Evolutionary conservation across 2,329 filamentous ascomycete genomes (phyloP).

Genomic region (Cytospora schulzeri): DNA sequence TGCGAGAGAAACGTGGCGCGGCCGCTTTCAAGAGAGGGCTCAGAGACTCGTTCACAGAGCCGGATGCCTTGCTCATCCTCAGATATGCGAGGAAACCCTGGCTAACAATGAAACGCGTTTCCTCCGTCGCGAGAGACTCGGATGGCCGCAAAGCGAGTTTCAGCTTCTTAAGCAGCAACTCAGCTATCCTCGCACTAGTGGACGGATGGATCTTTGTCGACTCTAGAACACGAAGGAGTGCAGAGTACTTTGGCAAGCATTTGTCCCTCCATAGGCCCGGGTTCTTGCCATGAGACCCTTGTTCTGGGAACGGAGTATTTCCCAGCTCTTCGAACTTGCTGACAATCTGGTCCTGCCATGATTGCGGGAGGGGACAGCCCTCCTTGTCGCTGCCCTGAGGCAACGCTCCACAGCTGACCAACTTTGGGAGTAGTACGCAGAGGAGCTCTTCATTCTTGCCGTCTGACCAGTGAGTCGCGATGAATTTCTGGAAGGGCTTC

Average conservation of each 20-base stretch:
- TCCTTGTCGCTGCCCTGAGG: constrained; percentile 55
- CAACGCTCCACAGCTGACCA: constrained; percentile 60
- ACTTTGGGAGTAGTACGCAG: constrained; percentile 67
- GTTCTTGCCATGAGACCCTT: constrained; percentile 63
- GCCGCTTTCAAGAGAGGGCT: constrained; percentile 67
- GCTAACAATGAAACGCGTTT: constrained; percentile 73
- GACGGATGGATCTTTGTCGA: constrained; percentile 66
- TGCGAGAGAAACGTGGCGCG: constrained; percentile 66
- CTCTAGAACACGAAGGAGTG: constrained; percentile 64
- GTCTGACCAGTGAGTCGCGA: constrained; percentile 73
- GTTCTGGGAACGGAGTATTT: constrained; percentile 65
- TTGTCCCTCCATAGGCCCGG: constrained; percentile 63
- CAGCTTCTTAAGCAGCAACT: constrained; percentile 66
- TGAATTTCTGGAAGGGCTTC: constrained; percentile 81
- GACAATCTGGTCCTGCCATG: constrained; percentile 74
- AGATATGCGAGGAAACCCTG: constrained; percentile 75
- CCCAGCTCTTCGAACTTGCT: constrained; percentile 68
- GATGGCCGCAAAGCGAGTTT: constrained; percentile 66
- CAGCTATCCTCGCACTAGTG: constrained; percentile 66
- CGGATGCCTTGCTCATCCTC: constrained; percentile 62
- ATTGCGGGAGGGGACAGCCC: constrained; percentile 60
- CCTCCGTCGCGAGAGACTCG: constrained; percentile 59
- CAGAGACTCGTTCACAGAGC: constrained; percentile 60
- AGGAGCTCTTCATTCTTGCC: constrained; percentile 66
- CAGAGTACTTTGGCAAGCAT: constrained; percentile 69